Evolutionary conservation across 2,329 filamentous ascomycete species (phyloP), one percentile per base, ranked within the genome.

Genomic region (Fusarium sterilihyphosum): DNA sequence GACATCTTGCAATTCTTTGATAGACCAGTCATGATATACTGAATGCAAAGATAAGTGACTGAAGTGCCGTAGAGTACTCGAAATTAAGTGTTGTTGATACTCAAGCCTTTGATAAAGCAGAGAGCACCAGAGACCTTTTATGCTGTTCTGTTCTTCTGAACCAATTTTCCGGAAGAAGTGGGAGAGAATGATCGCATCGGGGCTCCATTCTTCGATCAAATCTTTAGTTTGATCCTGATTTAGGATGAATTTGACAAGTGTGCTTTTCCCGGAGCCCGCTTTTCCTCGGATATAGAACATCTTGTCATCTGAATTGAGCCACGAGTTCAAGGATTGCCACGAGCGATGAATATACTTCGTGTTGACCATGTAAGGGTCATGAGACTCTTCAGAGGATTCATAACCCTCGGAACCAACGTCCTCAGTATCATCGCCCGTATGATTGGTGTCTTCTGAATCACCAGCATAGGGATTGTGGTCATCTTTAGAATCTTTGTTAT

Each of bases 161-260:
- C 70, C 72, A 3, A 71, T 68, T 5, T 68, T 71, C 72, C 72
- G 73, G 9, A 71, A 65, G 37, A 73, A 71, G 16, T 71, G 35
- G 1, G 54, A 65, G 0, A 68, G 2, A 3, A 73, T 26, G 0
- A 6, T 43, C 2, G 17, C 49, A 2, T 41, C 12, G 1, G 47
- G 29, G 3, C 35, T 43, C 72, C 67, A 73, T 5, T 3, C 0
- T 1, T 9, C 3, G 0, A 73, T 8, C 1, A 71, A 33, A 1
- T 50, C 1, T 0, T 0, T 0, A 0, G 57, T 52, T 11, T 20
- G 24, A 2, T 12, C 8, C 5, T 38, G 33, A 0, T 10, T 13
- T 0, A 52, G 16, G 4, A 60, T 9, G 3, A 60, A 60, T 16
- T 60, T 60, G 1, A 60, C 2, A 3, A 60, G 20, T 0, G 57